A percentile compares a stretch with the other conserved stretches of the same genome.
phyloP scores from a whole-genome alignment of 768 basidiomycete genomes.

The Leccinum truebloodii region DNA sequence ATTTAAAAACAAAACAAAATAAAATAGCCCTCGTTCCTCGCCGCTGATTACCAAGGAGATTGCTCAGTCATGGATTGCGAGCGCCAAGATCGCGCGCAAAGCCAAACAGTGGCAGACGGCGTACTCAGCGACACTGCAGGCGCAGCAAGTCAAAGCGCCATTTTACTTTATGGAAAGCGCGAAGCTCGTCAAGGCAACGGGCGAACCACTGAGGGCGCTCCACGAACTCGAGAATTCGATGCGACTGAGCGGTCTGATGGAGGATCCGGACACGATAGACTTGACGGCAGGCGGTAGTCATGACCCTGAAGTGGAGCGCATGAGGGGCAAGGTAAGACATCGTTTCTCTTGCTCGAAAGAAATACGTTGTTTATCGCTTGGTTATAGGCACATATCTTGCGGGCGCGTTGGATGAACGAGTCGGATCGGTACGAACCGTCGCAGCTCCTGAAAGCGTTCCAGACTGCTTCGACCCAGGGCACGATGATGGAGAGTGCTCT shows the following conservation, averaged over 20 bases:
- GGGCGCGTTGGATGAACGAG: conserved; percentile 92
- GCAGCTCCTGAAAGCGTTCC: conserved; percentile 60
- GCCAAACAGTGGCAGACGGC: conserved; percentile 96
- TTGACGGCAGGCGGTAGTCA: conserved; percentile 50
- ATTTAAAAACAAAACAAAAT: neutral
- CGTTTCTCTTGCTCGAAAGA: neutral
- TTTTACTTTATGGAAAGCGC: conserved; percentile 90
- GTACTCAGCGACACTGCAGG: conserved; percentile 93
- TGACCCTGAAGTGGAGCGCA: conserved; percentile 46
- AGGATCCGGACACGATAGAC: conserved; percentile 51
- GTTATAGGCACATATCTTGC: conserved; percentile 69
- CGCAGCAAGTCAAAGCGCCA: conserved; percentile 65
- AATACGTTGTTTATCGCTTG: neutral
- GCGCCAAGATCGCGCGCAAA: conserved; percentile 95
- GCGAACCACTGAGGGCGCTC: conserved; percentile 81
- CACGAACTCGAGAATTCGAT: conserved; percentile 82
- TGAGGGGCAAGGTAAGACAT: conserved; percentile 70
- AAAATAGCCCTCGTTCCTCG: conserved; percentile 26
- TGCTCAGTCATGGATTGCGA: conserved; percentile 86
- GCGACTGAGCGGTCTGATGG: conserved; percentile 49
- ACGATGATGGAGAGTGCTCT: conserved; percentile 78
- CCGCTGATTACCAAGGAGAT: conserved; percentile 56
- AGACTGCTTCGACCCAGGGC: conserved; percentile 48
- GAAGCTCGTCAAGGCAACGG: conserved; percentile 77
- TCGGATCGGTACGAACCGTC: conserved; percentile 76